These are phyloP conservation scores for Pestalotiopsis sp. DNA, from an alignment of 2,329 filamentous ascomycete species.

Conservation along the genomic window DNA sequence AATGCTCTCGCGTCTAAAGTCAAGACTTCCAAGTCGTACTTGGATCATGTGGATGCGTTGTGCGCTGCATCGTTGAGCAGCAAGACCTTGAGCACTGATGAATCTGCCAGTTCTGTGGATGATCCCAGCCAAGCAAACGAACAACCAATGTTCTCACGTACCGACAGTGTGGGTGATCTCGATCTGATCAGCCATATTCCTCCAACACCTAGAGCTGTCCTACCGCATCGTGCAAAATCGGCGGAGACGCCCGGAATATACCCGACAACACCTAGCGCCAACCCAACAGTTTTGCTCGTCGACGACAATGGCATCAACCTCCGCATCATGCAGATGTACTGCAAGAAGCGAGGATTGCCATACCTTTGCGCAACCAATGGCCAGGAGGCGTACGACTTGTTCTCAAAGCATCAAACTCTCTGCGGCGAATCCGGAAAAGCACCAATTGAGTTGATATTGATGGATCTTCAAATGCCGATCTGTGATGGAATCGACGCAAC, in stretches of 20 bases:
- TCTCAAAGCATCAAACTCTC: slow-evolving; percentile 19
- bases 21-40: background rate
- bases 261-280: background rate
- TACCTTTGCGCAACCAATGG: slow-evolving; percentile 45
- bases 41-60: background rate
- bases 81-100: too few relatives aligned
- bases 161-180: too few relatives aligned
- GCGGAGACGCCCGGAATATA: background rate
- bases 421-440: slow-evolving; percentile 17
- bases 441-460: slow-evolving; percentile 41
- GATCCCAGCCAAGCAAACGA: too few relatives aligned
- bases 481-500: slow-evolving; percentile 43
- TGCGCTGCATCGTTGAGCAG: background rate
- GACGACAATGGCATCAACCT: slow-evolving; percentile 52
- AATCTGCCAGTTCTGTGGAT: too few relatives aligned
- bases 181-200: too few relatives aligned
- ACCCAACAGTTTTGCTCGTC: slow-evolving; percentile 35
- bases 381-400: slow-evolving; percentile 42
- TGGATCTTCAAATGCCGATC: slow-evolving; percentile 46
- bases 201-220: too few relatives aligned
- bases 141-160: too few relatives aligned
- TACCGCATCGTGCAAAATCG: background rate
- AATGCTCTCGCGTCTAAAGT: background rate
- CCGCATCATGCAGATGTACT: slow-evolving; percentile 48
- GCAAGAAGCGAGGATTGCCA: slow-evolving; percentile 42